Base-by-base conservation (phyloP, 768 basidiomycete genomes). In the Boletus edulis region DNA sequence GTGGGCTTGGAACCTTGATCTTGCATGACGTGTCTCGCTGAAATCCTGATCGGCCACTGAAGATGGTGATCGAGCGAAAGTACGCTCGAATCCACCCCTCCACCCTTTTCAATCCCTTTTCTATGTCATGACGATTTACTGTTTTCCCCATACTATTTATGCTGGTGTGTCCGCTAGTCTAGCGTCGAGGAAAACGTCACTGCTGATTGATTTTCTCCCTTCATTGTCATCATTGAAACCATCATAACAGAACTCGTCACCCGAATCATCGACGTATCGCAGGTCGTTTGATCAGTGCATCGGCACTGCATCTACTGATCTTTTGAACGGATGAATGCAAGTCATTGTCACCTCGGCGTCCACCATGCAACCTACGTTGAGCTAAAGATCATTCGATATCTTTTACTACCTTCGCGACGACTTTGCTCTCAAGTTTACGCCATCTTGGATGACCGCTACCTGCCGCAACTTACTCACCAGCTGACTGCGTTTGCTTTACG, bases 151-250 rank as follows among this genome's bases (percentile, higher is more conserved):
- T 18, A 5, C 32, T 32, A 39, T 20, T 14, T 34, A 34, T 14
- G 12, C 7, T 44, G 57, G 64, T 67, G 46, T 38, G 59, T 65
- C 38, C 24, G 8, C 10, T 10, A 3, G n/a, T 22, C 14, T 12
- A 39, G 13, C 18, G 17, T 46, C 5, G 22, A 15, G 42, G 46
- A 20, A 34, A 13, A 43, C 10, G 1, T 3, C 6, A 3, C 4
- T 15, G 17, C 34, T 62, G 42, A 62, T 39, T 3, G 12, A 20
- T 42, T 51, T 6, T 43, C 27, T 24, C 43, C 18, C 3, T 15
- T 24, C 15, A 18, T 39, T 3, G 3, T n/a, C n/a, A n/a, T n/a
- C n/a, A n/a, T 13, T 11, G 15, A 34, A 51, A 34, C 41, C 22
- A 27, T 32, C 31, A 27, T 34, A 2, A n/a, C 32, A 39, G 14